Evolutionary conservation across 2,329 filamentous ascomycete species (phyloP).

Genomic region (Westerdykella sp.): DNA sequence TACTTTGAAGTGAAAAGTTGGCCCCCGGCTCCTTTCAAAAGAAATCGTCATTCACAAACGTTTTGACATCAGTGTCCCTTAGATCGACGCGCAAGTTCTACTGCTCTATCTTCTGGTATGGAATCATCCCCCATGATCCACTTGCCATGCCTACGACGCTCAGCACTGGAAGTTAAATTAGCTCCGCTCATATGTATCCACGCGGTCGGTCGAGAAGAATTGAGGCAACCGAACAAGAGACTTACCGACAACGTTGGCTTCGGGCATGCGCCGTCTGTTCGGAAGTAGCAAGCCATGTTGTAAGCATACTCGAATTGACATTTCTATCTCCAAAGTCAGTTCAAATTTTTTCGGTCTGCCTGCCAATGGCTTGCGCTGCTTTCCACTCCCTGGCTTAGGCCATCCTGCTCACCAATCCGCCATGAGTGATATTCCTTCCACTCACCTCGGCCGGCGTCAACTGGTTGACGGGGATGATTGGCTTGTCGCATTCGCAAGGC

Average conservation of each 20-base stretch:
- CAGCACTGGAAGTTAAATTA: no score
- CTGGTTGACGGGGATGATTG: conserved; percentile 21
- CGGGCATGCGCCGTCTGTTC: conserved; percentile 13
- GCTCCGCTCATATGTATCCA: no score
- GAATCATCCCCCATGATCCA: no score
- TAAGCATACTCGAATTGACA: conserved; percentile 15
- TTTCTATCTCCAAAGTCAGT: conserved; percentile 6
- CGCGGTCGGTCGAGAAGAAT: neutral
- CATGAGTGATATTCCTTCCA: neutral
- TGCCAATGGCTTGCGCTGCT: no score
- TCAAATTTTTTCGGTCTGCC: no score
- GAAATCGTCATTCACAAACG: no score
- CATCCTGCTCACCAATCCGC: conserved; percentile 13
- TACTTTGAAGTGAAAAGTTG: no score
- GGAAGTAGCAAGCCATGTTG: conserved; percentile 13
- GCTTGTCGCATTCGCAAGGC: conserved; percentile 19
- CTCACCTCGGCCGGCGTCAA: conserved; percentile 21
- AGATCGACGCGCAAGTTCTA: no score
- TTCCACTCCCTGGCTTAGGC: neutral
- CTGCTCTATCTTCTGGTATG: no score
- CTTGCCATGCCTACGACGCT: no score
- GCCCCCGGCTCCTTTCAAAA: no score
- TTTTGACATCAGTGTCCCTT: no score
- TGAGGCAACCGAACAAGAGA: neutral
- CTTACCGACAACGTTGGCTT: conserved; percentile 14